Evolutionary conservation across 345 rosid species (phyloP), one percentile per base, ranked within the genome.

Genomic region (Psidium guajava): DNA sequence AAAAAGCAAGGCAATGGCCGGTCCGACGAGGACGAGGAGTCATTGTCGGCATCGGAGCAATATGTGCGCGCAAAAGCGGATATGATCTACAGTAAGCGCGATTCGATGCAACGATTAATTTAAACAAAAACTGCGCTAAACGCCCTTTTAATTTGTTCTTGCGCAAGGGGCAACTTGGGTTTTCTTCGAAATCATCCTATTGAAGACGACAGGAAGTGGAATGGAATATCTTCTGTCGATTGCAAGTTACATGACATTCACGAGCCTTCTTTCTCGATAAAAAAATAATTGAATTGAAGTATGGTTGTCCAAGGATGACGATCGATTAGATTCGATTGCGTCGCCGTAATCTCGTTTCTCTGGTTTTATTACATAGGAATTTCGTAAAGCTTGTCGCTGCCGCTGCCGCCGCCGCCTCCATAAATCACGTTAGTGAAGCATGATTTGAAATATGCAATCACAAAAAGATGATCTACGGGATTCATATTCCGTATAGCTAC

Each of bases 401-500:
- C 32, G 13, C 36, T 24, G 3, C 1, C 6, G 5, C 44, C 44
- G 4, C 2, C 14, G 2, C 1, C 13, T 59, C 73, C 73, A 59
- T n/a, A 27, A 28, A 64, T 64, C 32, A 6, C 69, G n/a, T 59
- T 64, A 28, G 42, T 7, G 21, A 15, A 64, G 22, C 5, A 28
- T 3, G 42, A 64, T 64, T 64, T 64, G 57, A 54, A 54, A 54
- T 21, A 21, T 20, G 57, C 24, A 6, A 21, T 54, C 21, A 0
- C 57, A 8, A 7, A 54, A 0, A 36, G 57, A 28, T 15, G 32
- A 28, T 61, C 2, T 6, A 14, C 1, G 11, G 5, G 5, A 15
- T 28, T 0, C 2, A 5, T 28, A 15, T 7, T 8, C 21, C 0
- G 4, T 9, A 3, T 7, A 28, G 22, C 74, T 61, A 28, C 5